Evolutionary conservation across 345 rosid species (phyloP).

Genomic region (Acer campestre): DNA sequence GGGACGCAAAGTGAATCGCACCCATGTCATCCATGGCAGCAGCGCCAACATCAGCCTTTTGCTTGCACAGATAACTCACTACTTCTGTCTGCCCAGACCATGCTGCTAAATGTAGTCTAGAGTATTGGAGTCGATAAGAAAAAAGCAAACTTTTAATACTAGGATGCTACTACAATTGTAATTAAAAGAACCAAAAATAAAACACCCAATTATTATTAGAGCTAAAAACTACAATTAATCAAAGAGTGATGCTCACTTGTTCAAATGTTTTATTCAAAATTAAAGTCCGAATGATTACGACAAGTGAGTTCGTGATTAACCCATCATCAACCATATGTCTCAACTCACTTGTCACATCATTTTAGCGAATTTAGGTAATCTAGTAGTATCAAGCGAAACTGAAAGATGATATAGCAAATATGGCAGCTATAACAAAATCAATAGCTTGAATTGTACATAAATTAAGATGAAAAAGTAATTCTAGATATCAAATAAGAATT

Average conservation of each 20-base stretch:
- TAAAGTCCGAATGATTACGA: too few species aligned
- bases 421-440: background rate
- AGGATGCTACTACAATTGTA: background rate
- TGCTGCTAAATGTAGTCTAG: conserved; percentile 91
- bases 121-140: conserved; percentile 33
- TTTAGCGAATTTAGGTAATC: too few species aligned
- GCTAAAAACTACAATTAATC: background rate
- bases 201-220: background rate
- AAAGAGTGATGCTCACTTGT: background rate
- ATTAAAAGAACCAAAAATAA: background rate
- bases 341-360: too few species aligned
- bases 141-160: conserved; percentile 29
- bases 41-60: conserved; percentile 94
- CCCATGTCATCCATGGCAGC: conserved; percentile 99
- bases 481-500: background rate
- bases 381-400: background rate
- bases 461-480: background rate
- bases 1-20: conserved; percentile 95
- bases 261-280: background rate
- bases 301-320: too few species aligned
- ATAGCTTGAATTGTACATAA: background rate
- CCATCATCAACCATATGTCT: too few species aligned
- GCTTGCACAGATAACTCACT: conserved; percentile 77
- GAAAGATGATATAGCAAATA: background rate
- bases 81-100: conserved; percentile 88